A percentile compares a stretch with the other conserved stretches of the same genome.
Evolutionary conservation across 495 filamentous ascomycete species (phyloP).

Genomic region (Lasiosphaeriaceae sp.): DNA sequence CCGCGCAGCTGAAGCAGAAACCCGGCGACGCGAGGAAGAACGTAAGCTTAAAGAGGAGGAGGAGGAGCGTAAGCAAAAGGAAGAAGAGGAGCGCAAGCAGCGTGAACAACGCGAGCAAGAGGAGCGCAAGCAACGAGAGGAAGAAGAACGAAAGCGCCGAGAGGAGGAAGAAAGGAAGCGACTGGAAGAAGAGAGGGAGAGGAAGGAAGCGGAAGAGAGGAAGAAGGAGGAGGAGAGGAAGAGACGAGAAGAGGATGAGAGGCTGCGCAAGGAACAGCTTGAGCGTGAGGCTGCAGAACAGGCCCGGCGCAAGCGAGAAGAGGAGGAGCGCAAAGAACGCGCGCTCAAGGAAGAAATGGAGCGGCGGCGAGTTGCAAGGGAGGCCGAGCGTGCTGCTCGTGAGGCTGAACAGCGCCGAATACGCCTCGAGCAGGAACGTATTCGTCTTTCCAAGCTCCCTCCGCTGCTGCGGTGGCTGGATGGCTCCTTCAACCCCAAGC

Average conservation of each 20-base stretch:
- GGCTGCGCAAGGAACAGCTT: constrained; percentile 37
- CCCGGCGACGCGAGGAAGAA: constrained; percentile 48
- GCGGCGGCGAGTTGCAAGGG: constrained; percentile 49
- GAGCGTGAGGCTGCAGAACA: constrained; percentile 43
- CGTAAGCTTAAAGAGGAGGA: constrained; percentile 39
- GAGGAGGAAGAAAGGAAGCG: constrained; percentile 33
- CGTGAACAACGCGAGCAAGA: constrained; percentile 20
- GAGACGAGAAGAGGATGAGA: constrained; percentile 36
- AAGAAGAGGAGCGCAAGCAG: constrained; percentile 44
- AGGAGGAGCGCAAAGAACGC: constrained; percentile 30
- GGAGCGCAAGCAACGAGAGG: constrained; percentile 30
- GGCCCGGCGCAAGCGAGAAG: constrained; percentile 39
- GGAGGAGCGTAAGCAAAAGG: constrained; percentile 37
- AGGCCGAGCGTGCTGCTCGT: constrained; percentile 52
- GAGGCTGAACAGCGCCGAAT: constrained; percentile 51
- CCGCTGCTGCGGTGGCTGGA: constrained; percentile 52
- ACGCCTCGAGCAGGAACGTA: constrained; percentile 42
- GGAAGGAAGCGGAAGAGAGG: constrained; percentile 30
- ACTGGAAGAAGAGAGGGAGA: constrained; percentile 47
- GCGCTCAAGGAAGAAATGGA: constrained; percentile 55
- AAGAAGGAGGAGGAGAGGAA: constrained; percentile 32
- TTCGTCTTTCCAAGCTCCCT: constrained; percentile 48
- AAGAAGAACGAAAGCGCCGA: constrained; percentile 24
- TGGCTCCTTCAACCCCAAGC: constrained; percentile 43
- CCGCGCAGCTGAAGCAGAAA: constrained; percentile 25